A percentile compares a stretch with the other conserved stretches of the same genome.
Conservation (phyloP, 352 stramenopile genomes). For the Pythium monospermum region DNA sequence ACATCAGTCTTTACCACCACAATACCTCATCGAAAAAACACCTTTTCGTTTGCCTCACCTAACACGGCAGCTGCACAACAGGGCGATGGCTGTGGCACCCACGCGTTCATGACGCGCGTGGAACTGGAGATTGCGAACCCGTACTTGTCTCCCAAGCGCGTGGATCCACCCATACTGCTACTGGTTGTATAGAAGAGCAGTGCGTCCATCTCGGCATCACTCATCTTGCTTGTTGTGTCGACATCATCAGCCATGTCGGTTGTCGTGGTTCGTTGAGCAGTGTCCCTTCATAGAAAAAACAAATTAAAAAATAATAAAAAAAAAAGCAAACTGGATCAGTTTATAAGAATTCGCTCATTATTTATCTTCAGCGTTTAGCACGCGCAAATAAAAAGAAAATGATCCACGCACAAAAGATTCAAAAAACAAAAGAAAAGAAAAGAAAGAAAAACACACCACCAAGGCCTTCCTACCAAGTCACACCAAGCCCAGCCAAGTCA, state of each 20-base stretch:
- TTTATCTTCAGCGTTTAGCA: too few species aligned
- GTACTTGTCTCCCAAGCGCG: background rate
- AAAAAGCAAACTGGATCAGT: conserved; percentile 1
- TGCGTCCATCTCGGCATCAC: background rate
- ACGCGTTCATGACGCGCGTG: conserved; percentile 29
- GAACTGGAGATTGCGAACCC: background rate
- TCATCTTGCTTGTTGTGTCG: background rate
- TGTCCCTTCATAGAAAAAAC: background rate
- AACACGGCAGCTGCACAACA: conserved; percentile 61
- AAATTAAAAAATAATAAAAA: background rate
- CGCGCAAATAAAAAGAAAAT: too few species aligned
- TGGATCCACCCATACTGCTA: too few species aligned
- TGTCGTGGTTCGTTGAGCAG: background rate
- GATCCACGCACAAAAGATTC: too few species aligned
- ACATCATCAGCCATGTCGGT: background rate
- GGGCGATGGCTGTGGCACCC: conserved; percentile 55
- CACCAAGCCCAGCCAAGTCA: too few species aligned
- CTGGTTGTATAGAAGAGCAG: background rate
- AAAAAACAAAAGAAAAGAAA: background rate
- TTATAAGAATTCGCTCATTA: too few species aligned
- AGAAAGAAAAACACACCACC: background rate
- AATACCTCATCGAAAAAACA: background rate
- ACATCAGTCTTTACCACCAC: background rate
- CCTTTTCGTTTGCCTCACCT: conserved; percentile 11
- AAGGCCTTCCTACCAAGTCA: background rate